Conservation (phyloP, 169 alveolate genomes). For the Eimeria tenella region DNA sequence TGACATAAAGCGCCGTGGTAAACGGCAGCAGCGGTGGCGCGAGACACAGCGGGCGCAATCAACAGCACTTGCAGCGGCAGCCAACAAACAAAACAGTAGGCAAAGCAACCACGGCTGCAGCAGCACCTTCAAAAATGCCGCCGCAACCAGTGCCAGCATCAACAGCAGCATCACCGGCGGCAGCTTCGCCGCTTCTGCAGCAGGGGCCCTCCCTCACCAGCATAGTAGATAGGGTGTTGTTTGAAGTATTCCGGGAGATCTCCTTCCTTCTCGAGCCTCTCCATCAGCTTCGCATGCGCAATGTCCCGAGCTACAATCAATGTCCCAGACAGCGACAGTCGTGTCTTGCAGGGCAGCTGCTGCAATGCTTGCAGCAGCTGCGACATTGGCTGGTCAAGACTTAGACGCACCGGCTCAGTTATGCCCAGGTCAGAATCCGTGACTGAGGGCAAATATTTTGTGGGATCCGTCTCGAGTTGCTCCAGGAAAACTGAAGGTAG, state of each 20-base stretch:
- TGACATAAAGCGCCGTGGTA: too few species aligned
- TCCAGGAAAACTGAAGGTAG: conserved; percentile 86
- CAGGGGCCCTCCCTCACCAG: conserved; percentile 81
- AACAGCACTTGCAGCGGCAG: neutral
- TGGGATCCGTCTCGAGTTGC: conserved; percentile 92
- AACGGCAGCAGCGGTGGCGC: too few species aligned
- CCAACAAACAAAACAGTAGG: neutral
- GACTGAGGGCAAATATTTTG: conserved; percentile 80
- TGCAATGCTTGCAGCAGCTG: conserved; percentile 73
- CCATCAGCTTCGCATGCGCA: conserved; percentile 91
- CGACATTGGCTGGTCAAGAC: conserved; percentile 89
- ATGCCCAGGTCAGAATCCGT: conserved; percentile 21
- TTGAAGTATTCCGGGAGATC: conserved; percentile 89
- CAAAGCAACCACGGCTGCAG: too few species aligned
- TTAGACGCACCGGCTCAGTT: conserved; percentile 83
- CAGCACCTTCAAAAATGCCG: too few species aligned
- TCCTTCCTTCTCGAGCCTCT: conserved; percentile 83
- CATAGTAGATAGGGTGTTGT: conserved; percentile 92
- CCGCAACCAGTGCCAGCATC: neutral
- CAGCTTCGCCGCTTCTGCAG: neutral
- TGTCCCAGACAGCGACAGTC: conserved; percentile 86
- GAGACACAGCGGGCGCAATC: neutral
- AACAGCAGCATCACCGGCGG: neutral
- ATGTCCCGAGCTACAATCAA: conserved; percentile 93
- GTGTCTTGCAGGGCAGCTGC: conserved; percentile 86